These are phyloP conservation scores for Aspergillus taichungensis DNA, from an alignment of 495 filamentous ascomycete species.

Conservation along the genomic window DNA sequence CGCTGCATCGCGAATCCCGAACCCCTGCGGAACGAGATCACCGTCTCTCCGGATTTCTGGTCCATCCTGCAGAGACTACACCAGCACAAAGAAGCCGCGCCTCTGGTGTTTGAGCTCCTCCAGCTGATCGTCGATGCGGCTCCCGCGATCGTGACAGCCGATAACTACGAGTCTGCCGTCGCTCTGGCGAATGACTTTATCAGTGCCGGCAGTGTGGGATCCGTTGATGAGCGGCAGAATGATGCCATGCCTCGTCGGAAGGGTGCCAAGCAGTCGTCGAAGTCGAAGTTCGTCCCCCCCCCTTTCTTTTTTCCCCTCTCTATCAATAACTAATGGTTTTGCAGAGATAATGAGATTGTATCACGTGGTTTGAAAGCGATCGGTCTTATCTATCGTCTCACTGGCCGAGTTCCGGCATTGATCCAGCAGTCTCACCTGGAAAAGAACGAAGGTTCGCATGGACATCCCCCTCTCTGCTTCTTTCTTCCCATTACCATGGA, in stretches of 20 bases:
- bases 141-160: slow-evolving; percentile 73
- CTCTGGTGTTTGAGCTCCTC: slow-evolving; percentile 74
- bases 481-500: no score
- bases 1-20: slow-evolving; percentile 69
- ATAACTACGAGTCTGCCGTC: slow-evolving; percentile 88
- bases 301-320: neutral
- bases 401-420: slow-evolving; percentile 67
- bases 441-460: slow-evolving; percentile 59
- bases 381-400: slow-evolving; percentile 69
- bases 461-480: neutral
- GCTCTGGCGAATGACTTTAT: slow-evolving; percentile 84
- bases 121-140: slow-evolving; percentile 57
- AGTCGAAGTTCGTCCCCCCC: slow-evolving; percentile 47
- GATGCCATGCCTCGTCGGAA: slow-evolving; percentile 50
- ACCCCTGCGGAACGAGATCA: slow-evolving; percentile 79
- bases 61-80: slow-evolving; percentile 74
- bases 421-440: slow-evolving; percentile 93
- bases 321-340: slow-evolving; percentile 7
- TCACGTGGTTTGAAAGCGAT: slow-evolving; percentile 73
- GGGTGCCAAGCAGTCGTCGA: slow-evolving; percentile 46
- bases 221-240: slow-evolving; percentile 67
- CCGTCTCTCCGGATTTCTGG: slow-evolving; percentile 97
- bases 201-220: slow-evolving; percentile 71
- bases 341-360: slow-evolving; percentile 65
- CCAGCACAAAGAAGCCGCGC: slow-evolving; percentile 54